Evolutionary conservation across 805 yeast genomes (phyloP), one percentile per base, ranked within the genome.

Genomic region (Nakazawaea peltata): DNA sequence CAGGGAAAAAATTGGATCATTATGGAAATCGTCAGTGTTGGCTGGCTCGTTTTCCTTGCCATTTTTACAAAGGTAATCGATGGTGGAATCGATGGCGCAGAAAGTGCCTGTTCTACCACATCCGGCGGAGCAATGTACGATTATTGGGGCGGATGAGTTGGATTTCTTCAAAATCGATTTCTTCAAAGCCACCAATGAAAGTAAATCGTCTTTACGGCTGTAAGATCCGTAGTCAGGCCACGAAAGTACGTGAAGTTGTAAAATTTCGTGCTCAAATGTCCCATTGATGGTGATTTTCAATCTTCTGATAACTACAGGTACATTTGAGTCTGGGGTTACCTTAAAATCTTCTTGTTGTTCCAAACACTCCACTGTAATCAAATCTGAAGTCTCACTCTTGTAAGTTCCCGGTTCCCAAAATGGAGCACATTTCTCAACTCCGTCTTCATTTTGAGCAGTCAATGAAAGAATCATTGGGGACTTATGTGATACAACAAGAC

Each of bases 81-180:
- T 56, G 16, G 68, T 63, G 0, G 79, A 66, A 49, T 84, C 94
- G 16, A 81, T 59, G 1, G 86, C 74, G 42, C 87, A 75, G 50
- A 79, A 81, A 2, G 95, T 83, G 2, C 98, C 98, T 0, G 97
- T 86, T 39, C 98, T 65, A 14, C 98, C 98, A 51, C 95, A 87
- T 0, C 98, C 98, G 1, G 97, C 97, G 5, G 95, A 85, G 51
- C 98, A 90, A 57, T 90, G 97, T 18, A 82, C 83, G 30, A 86
- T 52, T 5, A 77, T 67, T 15, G 92, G 90, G 7, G 28, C 14
- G n/a, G 42, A 23, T 7, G 47, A 43, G 14, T 37, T 29, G 12
- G 45, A 19, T 12, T 9, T 6, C 19, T 19, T 16, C 34, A 45
- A 34, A 19, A 59, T 37, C 22, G 38, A 43, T 7, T 51, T 39